These are phyloP conservation scores for Orychophragmus violaceus DNA, from an alignment of 345 rosid genomes.

Conservation along the genomic window DNA sequence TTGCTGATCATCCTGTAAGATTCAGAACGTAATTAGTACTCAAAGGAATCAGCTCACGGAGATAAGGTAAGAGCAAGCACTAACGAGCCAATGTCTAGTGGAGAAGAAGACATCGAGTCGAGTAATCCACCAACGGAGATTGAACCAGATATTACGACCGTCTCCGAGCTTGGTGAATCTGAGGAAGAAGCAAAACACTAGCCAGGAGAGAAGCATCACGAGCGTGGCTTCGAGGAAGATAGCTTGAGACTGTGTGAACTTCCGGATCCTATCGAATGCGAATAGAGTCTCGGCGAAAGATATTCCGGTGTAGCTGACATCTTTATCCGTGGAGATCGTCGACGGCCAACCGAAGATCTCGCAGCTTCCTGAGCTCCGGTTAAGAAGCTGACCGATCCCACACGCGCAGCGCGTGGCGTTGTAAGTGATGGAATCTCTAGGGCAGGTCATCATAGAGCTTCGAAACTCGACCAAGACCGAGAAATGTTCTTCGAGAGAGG, in stretches of 20 bases:
- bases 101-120: conserved; percentile 82
- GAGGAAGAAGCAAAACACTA: conserved; percentile 56
- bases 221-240: conserved; percentile 87
- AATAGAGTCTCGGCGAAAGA: conserved; percentile 62
- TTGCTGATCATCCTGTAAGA: conserved; percentile 69
- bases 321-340: conserved; percentile 40
- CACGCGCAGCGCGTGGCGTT: conserved; percentile 78
- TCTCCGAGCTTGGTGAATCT: conserved; percentile 73
- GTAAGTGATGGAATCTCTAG: conserved; percentile 48
- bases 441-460: conserved; percentile 50
- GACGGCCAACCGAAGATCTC: conserved; percentile 38
- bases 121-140: conserved; percentile 89
- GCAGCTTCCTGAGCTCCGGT: conserved; percentile 45
- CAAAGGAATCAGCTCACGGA: not conserved
- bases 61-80: too few species aligned
- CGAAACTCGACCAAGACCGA: conserved; percentile 1
- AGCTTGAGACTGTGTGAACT: conserved; percentile 88
- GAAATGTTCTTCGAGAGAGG: not conserved
- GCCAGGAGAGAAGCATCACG: conserved; percentile 66
- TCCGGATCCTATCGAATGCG: conserved; percentile 64
- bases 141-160: conserved; percentile 66
- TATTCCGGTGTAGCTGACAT: conserved; percentile 36
- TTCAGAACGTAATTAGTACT: not conserved
- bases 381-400: conserved; percentile 54
- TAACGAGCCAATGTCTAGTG: conserved; percentile 95